Conservation (phyloP, 306 rosid species). For the Acmispon strigosus region DNA sequence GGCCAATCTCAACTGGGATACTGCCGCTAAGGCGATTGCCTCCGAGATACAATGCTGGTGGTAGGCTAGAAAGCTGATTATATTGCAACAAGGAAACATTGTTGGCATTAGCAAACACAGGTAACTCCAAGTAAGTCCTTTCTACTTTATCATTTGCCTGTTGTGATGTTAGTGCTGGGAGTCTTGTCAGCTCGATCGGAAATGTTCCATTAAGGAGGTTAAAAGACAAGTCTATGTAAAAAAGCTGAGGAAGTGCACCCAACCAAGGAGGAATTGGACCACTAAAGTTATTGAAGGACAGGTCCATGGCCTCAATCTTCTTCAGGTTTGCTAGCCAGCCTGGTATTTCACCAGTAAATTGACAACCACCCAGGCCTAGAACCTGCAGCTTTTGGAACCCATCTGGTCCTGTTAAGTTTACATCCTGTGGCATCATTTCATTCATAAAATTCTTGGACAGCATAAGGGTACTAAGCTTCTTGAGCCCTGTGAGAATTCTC, state of each 20-base stretch:
- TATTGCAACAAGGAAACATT: constrained; percentile 68
- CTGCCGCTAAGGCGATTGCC: constrained; percentile 56
- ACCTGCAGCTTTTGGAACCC: constrained; percentile 66
- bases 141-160: constrained; percentile 34
- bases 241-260: constrained; percentile 55
- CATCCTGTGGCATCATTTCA: constrained; percentile 56
- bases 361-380: constrained; percentile 74
- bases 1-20: constrained; percentile 67
- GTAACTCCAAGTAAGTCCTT: constrained; percentile 65
- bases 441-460: constrained; percentile 43
- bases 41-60: constrained; percentile 66
- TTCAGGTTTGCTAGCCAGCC: constrained; percentile 57
- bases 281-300: constrained; percentile 50
- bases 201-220: constrained; percentile 53
- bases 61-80: constrained; percentile 71
- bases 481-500: constrained; percentile 48
- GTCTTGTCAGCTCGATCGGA: constrained; percentile 51
- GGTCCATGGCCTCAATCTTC: constrained; percentile 66
- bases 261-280: constrained; percentile 80
- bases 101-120: constrained; percentile 66
- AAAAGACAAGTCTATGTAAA: constrained; percentile 72
- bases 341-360: constrained; percentile 67
- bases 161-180: constrained; percentile 50
- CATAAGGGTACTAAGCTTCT: constrained; percentile 62
- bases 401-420: constrained; percentile 33